These are phyloP conservation scores for Lactifluus rugatus DNA, from an alignment of 768 basidiomycete species.

Conservation along the genomic window DNA sequence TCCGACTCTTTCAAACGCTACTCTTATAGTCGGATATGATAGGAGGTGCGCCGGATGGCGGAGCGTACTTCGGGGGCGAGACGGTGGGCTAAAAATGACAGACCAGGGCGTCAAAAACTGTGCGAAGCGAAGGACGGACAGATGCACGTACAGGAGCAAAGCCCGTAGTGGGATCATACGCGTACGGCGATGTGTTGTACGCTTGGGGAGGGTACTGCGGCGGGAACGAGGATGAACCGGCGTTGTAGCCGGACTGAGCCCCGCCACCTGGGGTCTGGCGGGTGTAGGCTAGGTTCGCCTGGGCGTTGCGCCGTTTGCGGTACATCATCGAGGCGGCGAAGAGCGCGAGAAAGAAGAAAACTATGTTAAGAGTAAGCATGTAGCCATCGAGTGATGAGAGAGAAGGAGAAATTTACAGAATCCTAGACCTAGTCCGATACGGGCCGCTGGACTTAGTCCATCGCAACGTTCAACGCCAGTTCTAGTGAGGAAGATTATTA, in stretches of 20 bases:
- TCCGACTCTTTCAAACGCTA: too few species aligned
- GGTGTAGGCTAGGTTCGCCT: neutral
- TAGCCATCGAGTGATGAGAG: too few species aligned
- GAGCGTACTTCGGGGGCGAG: conserved; percentile 2
- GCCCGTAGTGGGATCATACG: conserved; percentile 1
- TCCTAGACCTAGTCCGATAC: neutral
- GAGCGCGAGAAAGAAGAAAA: neutral
- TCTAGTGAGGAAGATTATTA: neutral
- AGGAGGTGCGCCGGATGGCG: neutral
- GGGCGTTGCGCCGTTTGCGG: conserved; percentile 1
- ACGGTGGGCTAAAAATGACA: neutral
- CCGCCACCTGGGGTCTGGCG: neutral
- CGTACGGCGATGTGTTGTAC: neutral
- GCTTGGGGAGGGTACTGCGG: conserved; percentile 11
- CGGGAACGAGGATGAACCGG: neutral
- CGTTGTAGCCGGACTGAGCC: neutral
- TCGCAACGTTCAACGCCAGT: neutral
- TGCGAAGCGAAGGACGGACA: neutral
- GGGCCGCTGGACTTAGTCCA: neutral
- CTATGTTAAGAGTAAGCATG: neutral
- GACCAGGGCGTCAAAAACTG: neutral
- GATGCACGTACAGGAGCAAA: neutral
- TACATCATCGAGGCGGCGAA: neutral
- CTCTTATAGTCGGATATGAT: neutral
- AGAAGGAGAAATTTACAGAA: neutral